A percentile compares a stretch with the other conserved stretches of the same genome.
phyloP scores from a whole-genome alignment of 2,329 filamentous ascomycete genomes.

The Fusarium nelsonii region DNA sequence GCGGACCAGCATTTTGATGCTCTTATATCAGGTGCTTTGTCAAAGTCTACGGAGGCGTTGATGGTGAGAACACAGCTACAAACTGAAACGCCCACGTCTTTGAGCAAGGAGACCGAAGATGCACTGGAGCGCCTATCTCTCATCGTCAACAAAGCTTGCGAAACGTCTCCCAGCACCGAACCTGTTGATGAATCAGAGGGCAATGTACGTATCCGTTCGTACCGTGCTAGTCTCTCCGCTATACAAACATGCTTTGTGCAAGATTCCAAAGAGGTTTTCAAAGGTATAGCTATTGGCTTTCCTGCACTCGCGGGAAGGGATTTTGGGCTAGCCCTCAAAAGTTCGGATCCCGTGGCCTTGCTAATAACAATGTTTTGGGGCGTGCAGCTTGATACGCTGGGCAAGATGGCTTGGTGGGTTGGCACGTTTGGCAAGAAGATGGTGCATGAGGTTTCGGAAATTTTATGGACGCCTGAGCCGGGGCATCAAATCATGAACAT shows the following conservation, averaged over 20 bases:
- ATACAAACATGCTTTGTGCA: constrained; percentile 53
- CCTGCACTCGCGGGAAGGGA: constrained; percentile 49
- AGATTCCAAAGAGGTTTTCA: constrained; percentile 50
- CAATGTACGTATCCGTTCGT: constrained; percentile 7
- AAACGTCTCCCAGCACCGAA: background rate
- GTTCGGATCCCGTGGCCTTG: constrained; percentile 52
- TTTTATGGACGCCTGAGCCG: constrained; percentile 10
- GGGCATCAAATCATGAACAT: constrained; percentile 3
- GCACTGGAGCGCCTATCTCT: constrained; percentile 19
- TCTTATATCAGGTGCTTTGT: constrained; percentile 36
- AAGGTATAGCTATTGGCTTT: constrained; percentile 51
- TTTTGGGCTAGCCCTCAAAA: constrained; percentile 50
- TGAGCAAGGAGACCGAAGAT: constrained; percentile 17
- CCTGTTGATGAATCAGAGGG: constrained; percentile 4
- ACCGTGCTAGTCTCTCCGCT: constrained; percentile 47
- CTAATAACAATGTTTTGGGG: constrained; percentile 56
- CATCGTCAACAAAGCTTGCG: constrained; percentile 35
- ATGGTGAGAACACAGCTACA: constrained; percentile 22
- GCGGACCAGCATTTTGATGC: constrained; percentile 35
- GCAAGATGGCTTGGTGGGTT: constrained; percentile 45
- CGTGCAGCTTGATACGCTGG: constrained; percentile 49
- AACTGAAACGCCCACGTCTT: background rate
- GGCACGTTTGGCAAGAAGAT: constrained; percentile 41
- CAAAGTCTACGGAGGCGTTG: constrained; percentile 31
- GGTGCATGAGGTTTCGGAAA: constrained; percentile 40